Base-by-base conservation (phyloP, 75 land plant species). In the Picea glauca region DNA sequence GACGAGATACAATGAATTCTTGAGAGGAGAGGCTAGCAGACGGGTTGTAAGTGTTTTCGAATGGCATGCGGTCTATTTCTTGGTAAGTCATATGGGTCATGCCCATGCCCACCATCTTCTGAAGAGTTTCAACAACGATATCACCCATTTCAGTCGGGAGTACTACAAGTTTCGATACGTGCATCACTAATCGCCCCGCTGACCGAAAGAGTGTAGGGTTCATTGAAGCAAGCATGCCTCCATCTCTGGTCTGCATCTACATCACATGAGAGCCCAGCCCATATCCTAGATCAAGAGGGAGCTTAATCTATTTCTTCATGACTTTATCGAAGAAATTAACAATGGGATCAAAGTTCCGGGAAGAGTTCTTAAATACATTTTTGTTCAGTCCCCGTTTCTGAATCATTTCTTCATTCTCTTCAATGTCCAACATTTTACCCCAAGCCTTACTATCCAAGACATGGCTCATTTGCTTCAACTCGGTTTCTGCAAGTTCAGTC, bases 351-450 rank as follows among this genome's bases (percentile, higher is more conserved):
- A 78, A 40, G 13, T 66, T 85, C n/a, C 82, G 87, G 60, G 91
- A 90, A 64, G 92, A 87, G 26, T 72, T 66, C 72, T 88, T 79
- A 81, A 94, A 96, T 23, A 86, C 86, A 46, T 80, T 81, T 82
- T 90, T 95, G 75, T 94, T 86, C 60, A 96, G 77, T n/a, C 96
- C 95, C 92, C 92, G 92, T 72, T 96, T 92, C 46, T 84, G 89
- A 94, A 94, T 94, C 61, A 96, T 81, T 57, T 86, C 90, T 80
- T 94, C 93, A 14, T 96, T 86, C 79, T 96, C 97, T 72, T 81
- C 85, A 80, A 92, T 93, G 77, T 96, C 99, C 78, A 96, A 78
- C 84, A 89, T 50, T 76, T 85, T 88, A 4, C 93, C 99, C 50
- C 85, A 91, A 3, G 83, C 78, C 76, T 83, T 90, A 50, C 86